Evolutionary conservation across 2,329 filamentous ascomycete genomes (phyloP).

Genomic region (Pseudocercospora pini-densiflorae): DNA sequence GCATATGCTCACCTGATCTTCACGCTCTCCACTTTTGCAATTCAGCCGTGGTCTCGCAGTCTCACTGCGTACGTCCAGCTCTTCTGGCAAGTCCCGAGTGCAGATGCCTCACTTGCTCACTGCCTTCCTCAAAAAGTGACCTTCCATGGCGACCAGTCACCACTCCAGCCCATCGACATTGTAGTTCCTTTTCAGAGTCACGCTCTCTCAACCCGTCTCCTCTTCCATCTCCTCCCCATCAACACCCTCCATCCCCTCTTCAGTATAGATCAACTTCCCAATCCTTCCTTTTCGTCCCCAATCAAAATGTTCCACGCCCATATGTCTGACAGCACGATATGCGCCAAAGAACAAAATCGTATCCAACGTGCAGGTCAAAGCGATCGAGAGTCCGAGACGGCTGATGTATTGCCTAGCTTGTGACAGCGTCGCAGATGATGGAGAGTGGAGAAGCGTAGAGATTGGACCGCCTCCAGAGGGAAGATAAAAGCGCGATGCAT

Average conservation of each 20-base stretch:
- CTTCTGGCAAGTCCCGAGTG: too few species aligned
- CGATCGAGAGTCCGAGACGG: constrained; percentile 32
- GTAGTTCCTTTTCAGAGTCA: background rate
- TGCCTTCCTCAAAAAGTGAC: too few species aligned
- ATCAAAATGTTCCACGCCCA: constrained; percentile 26
- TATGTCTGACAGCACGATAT: constrained; percentile 22
- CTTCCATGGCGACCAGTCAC: too few species aligned
- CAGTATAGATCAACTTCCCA: constrained; percentile 15
- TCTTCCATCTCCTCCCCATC: background rate
- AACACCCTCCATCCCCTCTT: background rate
- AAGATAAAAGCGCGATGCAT: constrained; percentile 14
- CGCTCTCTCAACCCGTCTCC: background rate
- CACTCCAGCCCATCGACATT: too few species aligned
- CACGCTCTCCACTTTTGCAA: too few species aligned
- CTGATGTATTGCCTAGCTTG: constrained; percentile 15
- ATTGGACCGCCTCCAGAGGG: constrained; percentile 22
- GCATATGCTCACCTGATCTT: too few species aligned
- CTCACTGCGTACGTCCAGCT: too few species aligned
- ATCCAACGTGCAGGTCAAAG: constrained; percentile 25
- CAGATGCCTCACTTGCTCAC: too few species aligned
- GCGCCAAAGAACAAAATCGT: constrained; percentile 28
- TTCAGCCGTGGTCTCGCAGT: too few species aligned
- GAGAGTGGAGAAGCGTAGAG: background rate
- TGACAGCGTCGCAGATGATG: constrained; percentile 5
- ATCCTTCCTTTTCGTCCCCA: constrained; percentile 27